Conservation (phyloP, 1,284 basidiomycete species). For the Moniliella sp. region DNA sequence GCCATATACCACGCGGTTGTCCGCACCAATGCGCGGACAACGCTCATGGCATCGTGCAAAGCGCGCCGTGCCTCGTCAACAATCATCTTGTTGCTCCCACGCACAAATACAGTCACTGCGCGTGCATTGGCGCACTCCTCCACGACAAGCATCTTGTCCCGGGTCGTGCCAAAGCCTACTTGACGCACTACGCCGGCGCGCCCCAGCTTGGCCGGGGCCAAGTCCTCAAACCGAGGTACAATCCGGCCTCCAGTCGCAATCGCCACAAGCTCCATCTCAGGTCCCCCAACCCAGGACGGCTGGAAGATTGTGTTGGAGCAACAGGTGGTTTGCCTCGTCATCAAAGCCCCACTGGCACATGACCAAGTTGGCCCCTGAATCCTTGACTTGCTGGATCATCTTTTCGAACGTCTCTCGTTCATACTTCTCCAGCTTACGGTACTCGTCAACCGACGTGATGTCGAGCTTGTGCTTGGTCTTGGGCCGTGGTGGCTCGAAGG, state of each 20-base stretch:
- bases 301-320: conserved; percentile 91
- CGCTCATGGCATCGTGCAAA: conserved; percentile 88
- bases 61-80: conserved; percentile 63
- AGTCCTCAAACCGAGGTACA: conserved; percentile 88
- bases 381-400: conserved; percentile 92
- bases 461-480: conserved; percentile 99
- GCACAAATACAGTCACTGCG: conserved; percentile 87
- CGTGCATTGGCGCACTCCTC: conserved; percentile 92
- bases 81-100: conserved; percentile 92
- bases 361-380: conserved; percentile 91
- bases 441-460: conserved; percentile 92
- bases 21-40: conserved; percentile 83
- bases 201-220: conserved; percentile 72
- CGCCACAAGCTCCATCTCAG: conserved; percentile 95
- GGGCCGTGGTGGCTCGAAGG: conserved; percentile 94
- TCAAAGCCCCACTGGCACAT: conserved; percentile 99
- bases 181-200: conserved; percentile 79
- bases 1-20: conserved; percentile 91
- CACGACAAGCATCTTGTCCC: conserved; percentile 96
- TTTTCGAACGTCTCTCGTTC: conserved; percentile 85
- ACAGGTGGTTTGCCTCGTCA: conserved; percentile 89
- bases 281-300: conserved; percentile 98
- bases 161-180: conserved; percentile 81
- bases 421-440: conserved; percentile 76
- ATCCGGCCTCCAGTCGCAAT: conserved; percentile 96